Evolutionary conservation across 2,329 filamentous ascomycete genomes (phyloP).

Genomic region (Aspergillus hortae): DNA sequence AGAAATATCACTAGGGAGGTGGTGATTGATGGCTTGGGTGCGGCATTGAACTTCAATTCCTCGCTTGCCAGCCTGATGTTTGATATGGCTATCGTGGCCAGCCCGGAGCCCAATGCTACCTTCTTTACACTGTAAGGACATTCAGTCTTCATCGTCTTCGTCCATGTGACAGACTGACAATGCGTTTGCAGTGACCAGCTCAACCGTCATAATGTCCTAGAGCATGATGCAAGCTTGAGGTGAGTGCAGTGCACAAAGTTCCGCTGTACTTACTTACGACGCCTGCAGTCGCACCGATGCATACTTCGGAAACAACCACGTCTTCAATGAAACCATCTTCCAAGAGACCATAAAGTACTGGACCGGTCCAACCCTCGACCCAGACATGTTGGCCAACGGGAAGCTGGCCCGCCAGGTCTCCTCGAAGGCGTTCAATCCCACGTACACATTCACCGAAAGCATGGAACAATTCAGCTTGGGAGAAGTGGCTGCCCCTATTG

Average conservation of each 20-base stretch:
- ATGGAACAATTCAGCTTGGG: constrained; percentile 49
- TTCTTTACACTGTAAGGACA: constrained; percentile 15
- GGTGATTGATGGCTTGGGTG: constrained; percentile 5
- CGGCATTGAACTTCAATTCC: constrained; percentile 17
- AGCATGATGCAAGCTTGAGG: constrained; percentile 24
- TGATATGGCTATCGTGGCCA: constrained; percentile 16
- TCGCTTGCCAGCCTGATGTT: constrained; percentile 16
- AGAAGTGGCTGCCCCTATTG: constrained; percentile 50
- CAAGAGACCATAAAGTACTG: constrained; percentile 42
- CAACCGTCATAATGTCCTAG: constrained; percentile 19
- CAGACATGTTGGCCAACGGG: constrained; percentile 44
- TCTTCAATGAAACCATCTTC: constrained; percentile 54
- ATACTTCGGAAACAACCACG: constrained; percentile 49
- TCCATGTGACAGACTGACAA: background rate
- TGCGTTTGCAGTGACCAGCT: constrained; percentile 15
- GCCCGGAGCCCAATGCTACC: constrained; percentile 17
- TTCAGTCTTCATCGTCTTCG: background rate
- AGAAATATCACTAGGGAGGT: constrained; percentile 33
- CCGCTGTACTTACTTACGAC: background rate
- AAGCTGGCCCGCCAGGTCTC: constrained; percentile 45
- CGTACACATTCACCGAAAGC: constrained; percentile 44
- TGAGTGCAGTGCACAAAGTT: background rate
- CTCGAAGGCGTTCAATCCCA: constrained; percentile 48
- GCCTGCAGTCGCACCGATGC: constrained; percentile 45
- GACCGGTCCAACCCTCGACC: constrained; percentile 39